Conservation (phyloP, 371 early-diverging fungal species). For the Thermomucor indicae-seudaticae region DNA sequence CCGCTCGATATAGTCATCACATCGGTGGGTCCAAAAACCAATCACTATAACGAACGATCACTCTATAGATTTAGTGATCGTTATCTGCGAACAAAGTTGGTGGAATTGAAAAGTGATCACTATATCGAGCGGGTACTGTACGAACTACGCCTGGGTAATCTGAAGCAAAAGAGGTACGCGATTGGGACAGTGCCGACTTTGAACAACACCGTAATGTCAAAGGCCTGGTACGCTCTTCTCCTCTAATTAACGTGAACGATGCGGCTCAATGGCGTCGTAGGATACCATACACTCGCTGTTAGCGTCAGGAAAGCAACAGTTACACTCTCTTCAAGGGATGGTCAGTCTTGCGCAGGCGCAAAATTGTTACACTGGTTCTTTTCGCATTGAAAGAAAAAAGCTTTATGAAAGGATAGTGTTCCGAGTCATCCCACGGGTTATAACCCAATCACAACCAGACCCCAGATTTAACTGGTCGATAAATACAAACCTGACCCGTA, state of each 20-base stretch:
- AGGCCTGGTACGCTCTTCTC: conserved; percentile 53
- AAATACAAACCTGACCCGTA: no score
- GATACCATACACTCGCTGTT: conserved; percentile 52
- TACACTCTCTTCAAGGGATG: conserved; percentile 53
- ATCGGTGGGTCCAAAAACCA: no score
- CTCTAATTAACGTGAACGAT: no score
- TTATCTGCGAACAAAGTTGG: no score
- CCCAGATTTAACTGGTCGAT: no score
- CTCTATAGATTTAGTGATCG: no score
- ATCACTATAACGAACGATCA: no score
- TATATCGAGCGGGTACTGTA: no score
- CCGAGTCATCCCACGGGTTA: no score
- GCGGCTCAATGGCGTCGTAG: conserved; percentile 20
- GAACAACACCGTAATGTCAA: conserved; percentile 56
- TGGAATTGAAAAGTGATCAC: no score
- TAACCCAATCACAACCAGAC: no score
- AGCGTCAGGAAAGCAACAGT: conserved; percentile 57
- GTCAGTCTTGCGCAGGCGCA: conserved; percentile 32
- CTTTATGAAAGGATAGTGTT: background rate
- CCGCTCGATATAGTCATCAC: no score
- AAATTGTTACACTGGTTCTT: background rate
- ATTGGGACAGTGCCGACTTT: conserved; percentile 60
- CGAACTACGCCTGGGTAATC: conserved; percentile 43
- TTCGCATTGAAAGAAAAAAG: background rate
- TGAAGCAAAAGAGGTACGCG: conserved; percentile 48